Percentiles rank a stretch among this genome's conserved stretches.
These are phyloP conservation scores for Cercophora sp. DNA, from an alignment of 495 filamentous ascomycete genomes.

Conservation along the genomic window DNA sequence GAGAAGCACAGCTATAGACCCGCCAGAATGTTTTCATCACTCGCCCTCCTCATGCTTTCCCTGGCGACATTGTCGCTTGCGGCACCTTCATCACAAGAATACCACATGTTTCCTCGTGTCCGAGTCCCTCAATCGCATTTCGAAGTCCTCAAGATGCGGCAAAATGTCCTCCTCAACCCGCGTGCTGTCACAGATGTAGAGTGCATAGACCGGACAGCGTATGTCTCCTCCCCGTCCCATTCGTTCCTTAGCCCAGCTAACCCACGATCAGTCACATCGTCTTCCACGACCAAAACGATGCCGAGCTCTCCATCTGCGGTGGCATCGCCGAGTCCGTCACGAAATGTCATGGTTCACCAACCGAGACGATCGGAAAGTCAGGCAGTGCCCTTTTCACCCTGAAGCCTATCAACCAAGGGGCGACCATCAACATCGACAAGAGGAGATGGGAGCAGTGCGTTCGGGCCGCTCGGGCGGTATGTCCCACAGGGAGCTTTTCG, in stretches of 20 bases:
- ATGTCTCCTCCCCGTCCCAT: slow-evolving; percentile 12
- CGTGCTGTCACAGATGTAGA: slow-evolving; percentile 29
- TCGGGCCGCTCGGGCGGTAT: slow-evolving; percentile 44
- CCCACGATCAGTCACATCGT: slow-evolving; percentile 40
- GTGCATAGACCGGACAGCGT: slow-evolving; percentile 36
- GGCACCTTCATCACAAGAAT: slow-evolving; percentile 7
- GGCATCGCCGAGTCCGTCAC: slow-evolving; percentile 43
- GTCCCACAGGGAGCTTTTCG: slow-evolving; percentile 42
- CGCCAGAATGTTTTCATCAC: slow-evolving; percentile 16
- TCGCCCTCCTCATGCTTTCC: slow-evolving; percentile 16
- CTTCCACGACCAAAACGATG: slow-evolving; percentile 51
- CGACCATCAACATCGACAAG: slow-evolving; percentile 48
- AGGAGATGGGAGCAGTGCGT: slow-evolving; percentile 49
- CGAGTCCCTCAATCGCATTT: slow-evolving; percentile 29
- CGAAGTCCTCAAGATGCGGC: slow-evolving; percentile 34
- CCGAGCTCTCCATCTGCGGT: slow-evolving; percentile 51
- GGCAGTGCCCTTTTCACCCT: slow-evolving; percentile 49
- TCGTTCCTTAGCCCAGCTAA: background rate
- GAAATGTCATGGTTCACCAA: slow-evolving; percentile 38
- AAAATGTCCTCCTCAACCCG: slow-evolving; percentile 30
- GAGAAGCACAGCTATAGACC: background rate
- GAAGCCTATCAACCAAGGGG: slow-evolving; percentile 28
- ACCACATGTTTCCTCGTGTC: slow-evolving; percentile 20
- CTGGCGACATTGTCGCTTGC: too few relatives aligned
- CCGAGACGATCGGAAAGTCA: slow-evolving; percentile 36